phyloP scores from a whole-genome alignment of 1,284 basidiomycete genomes.

The Xerocomus amazonicus region DNA sequence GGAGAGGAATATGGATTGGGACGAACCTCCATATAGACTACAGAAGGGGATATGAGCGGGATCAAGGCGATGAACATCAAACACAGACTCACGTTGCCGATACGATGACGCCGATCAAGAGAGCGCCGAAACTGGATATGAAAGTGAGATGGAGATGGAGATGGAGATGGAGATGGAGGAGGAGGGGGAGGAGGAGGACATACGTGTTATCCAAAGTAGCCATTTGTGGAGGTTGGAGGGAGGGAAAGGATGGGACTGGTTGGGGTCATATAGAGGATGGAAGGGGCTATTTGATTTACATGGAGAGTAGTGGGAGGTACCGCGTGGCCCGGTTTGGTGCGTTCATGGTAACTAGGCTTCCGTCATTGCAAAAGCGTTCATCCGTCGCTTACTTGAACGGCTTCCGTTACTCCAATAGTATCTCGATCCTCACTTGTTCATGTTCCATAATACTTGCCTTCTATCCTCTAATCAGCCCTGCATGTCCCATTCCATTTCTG shows the following conservation, averaged over 20 bases:
- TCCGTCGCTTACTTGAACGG: constrained; percentile 19
- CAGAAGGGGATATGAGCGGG: neutral
- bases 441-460: constrained; percentile 22
- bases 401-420: constrained; percentile 19
- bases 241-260: neutral
- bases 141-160: neutral
- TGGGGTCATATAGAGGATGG: constrained; percentile 6
- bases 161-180: neutral
- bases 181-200: neutral
- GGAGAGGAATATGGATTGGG: neutral
- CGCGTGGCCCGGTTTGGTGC: constrained; percentile 14
- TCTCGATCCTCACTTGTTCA: constrained; percentile 15
- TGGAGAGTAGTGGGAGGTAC: constrained; percentile 3
- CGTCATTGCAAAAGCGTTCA: constrained; percentile 29
- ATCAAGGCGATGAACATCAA: constrained; percentile 1
- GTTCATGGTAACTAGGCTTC: constrained; percentile 21
- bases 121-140: constrained; percentile 46
- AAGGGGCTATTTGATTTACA: constrained; percentile 20
- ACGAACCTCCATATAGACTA: constrained; percentile 53
- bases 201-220: constrained; percentile 24
- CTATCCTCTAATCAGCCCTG: constrained; percentile 1
- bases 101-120: constrained; percentile 50
- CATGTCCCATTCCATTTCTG: neutral
- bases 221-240: constrained; percentile 13
- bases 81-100: constrained; percentile 43